Evolutionary conservation across 345 rosid species (phyloP), one percentile per base, ranked within the genome.

Genomic region (Murraya koenigii): DNA sequence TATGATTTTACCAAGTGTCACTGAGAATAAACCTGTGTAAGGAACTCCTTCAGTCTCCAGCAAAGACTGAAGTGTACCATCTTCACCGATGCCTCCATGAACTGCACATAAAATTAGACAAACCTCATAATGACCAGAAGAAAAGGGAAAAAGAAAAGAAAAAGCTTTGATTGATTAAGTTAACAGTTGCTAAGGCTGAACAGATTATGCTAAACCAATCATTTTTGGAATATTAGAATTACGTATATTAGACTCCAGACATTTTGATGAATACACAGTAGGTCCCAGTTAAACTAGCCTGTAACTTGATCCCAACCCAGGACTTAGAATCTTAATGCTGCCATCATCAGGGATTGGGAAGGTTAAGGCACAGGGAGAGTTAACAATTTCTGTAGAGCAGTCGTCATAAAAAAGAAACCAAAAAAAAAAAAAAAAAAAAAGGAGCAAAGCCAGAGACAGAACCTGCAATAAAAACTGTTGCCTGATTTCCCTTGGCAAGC

Each of bases 81-180:
- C 94, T 86, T 95, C 99, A 78, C 99, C 99, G 15, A 95, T 92
- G 82, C 98, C 99, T 81, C 98, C 99, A 80, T 95, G 99, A 70
- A 89, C 99, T 95, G 87, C 70, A 75, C 49, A 78, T 71, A 74
- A 60, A 75, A 82, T 78, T 59, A 64, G 25, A 76, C 67, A 56
- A 62, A 76, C 25, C 28, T 52, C 36, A 76, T 20, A 65, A 65
- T 22, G 15, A 59, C 19, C 2, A 4, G 41, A 30, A 25, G 8
- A 65, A 32, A 22, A 22, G 4, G 6, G 6, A 11, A 19, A 3
- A 35, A 28, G 0, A 0, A 10, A 9, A 14, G 35, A 30, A 1
- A 19, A 11, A 26, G 30, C 41, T 61, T 62, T 41, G 35, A 61
- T 74, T 61, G 49, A 9, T 55, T 39, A 56, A 65, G 13, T 39